A percentile compares a stretch with the other conserved stretches of the same genome.
Conservation (phyloP, 2,329 filamentous ascomycete genomes). For the Teratosphaeria pseudoeucalypti region DNA sequence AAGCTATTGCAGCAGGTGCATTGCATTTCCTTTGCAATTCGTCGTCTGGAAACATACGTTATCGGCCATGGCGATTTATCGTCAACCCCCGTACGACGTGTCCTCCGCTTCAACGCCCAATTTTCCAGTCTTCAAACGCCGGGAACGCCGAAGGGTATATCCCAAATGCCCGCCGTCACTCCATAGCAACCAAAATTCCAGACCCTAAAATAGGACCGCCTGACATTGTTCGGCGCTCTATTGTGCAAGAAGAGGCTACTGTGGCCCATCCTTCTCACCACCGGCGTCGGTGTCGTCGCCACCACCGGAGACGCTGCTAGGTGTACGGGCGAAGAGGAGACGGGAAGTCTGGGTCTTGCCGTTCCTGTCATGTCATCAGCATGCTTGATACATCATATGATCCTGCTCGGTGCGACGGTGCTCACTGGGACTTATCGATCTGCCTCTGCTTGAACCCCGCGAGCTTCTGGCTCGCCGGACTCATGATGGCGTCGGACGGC, state of each 20-base stretch:
- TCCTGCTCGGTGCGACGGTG: not conserved
- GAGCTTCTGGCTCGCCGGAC: conserved; percentile 74
- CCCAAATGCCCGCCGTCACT: not conserved
- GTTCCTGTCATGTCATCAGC: not conserved
- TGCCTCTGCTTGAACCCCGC: conserved; percentile 72
- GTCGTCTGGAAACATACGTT: not conserved
- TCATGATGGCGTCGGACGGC: conserved; percentile 83
- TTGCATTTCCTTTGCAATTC: not conserved
- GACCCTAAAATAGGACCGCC: not conserved
- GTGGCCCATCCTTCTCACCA: not conserved
- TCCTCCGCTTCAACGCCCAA: not conserved
- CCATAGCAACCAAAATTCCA: not conserved
- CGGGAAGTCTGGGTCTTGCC: conserved; percentile 7
- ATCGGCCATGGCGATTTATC: not conserved
- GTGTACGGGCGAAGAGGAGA: conserved; percentile 5
- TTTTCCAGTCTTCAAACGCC: not conserved
- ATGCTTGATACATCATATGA: not conserved
- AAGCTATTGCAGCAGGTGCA: not conserved
- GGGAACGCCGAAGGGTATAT: not conserved
- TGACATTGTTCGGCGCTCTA: not conserved
- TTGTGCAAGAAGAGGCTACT: not conserved
- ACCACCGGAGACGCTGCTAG: conserved; percentile 3
- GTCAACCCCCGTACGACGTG: not conserved
- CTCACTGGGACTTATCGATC: conserved; percentile 50
- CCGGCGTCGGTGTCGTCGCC: conserved; percentile 1